Evolutionary conservation across 306 rosid genomes (phyloP).

Genomic region (Prunus armeniaca): DNA sequence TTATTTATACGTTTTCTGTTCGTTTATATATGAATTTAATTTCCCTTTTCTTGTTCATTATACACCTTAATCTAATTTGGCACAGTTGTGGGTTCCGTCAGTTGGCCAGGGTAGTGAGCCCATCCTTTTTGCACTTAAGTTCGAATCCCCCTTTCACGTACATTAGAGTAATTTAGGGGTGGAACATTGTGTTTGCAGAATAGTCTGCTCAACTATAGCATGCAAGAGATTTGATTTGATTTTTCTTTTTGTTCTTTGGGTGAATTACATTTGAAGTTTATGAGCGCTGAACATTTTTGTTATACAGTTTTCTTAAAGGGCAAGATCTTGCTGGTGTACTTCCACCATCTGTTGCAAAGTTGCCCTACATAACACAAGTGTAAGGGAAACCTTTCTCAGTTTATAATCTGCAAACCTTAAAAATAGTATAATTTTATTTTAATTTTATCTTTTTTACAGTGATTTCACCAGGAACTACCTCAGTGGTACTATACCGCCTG

Average conservation of each 20-base stretch:
- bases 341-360: constrained; percentile 8
- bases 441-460: background rate
- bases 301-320: background rate
- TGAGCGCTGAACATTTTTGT: background rate
- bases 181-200: background rate
- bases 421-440: background rate
- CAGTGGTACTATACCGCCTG: constrained; percentile 13
- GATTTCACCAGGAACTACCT: constrained; percentile 16
- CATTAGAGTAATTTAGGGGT: too few species aligned
- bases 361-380: constrained; percentile 3
- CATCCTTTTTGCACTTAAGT: too few species aligned
- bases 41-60: background rate
- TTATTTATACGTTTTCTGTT: background rate
- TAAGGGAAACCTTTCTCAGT: background rate
- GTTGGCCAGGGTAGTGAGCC: too few species aligned
- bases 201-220: too few species aligned
- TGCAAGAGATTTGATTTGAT: too few species aligned
- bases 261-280: too few species aligned
- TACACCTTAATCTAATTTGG: too few species aligned
- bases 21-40: background rate
- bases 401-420: too few species aligned
- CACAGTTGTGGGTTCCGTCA: too few species aligned
- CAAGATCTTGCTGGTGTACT: constrained; percentile 17
- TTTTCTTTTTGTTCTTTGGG: too few species aligned
- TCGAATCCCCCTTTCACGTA: too few species aligned